phyloP scores from a whole-genome alignment of 1,284 basidiomycete genomes.

The Apiotrichum sp. region DNA sequence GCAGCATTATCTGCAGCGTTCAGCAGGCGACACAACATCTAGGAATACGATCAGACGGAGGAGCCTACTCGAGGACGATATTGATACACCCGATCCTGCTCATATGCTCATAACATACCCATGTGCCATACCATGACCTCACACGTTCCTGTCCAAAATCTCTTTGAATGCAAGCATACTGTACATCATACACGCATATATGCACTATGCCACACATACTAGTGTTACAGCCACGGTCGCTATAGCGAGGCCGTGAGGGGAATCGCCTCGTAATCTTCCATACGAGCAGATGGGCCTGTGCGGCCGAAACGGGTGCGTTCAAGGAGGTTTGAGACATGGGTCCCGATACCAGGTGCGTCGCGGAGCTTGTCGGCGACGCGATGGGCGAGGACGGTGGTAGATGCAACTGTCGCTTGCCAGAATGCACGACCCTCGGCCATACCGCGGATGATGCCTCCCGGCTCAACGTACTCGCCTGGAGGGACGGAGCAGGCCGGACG shows the following conservation, averaged over 20 bases:
- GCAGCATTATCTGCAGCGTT: too few relatives aligned
- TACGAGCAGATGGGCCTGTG: slow-evolving; percentile 4
- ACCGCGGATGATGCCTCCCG: slow-evolving; percentile 36
- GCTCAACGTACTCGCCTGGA: slow-evolving; percentile 53
- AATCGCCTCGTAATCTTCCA: slow-evolving; percentile 37
- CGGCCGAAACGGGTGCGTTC: slow-evolving; percentile 18
- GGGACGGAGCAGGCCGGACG: slow-evolving; percentile 64
- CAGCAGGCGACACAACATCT: too few relatives aligned
- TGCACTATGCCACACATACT: neutral
- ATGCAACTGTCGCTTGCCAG: neutral
- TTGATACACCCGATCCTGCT: neutral
- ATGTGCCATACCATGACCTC: too few relatives aligned
- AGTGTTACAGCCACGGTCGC: neutral
- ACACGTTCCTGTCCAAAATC: too few relatives aligned
- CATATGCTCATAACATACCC: too few relatives aligned
- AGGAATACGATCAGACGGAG: too few relatives aligned
- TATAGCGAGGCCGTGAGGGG: slow-evolving; percentile 15
- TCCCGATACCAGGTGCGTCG: slow-evolving; percentile 13
- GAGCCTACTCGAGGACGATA: neutral
- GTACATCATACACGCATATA: neutral
- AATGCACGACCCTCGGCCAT: slow-evolving; percentile 21
- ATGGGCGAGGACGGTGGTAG: slow-evolving; percentile 6
- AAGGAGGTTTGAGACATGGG: slow-evolving; percentile 4
- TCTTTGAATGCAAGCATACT: too few relatives aligned
- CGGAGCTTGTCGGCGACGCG: slow-evolving; percentile 7